Evolutionary conservation across 345 rosid species (phyloP), one percentile per base, ranked within the genome.

Genomic region (Gossypium sturtianum): DNA sequence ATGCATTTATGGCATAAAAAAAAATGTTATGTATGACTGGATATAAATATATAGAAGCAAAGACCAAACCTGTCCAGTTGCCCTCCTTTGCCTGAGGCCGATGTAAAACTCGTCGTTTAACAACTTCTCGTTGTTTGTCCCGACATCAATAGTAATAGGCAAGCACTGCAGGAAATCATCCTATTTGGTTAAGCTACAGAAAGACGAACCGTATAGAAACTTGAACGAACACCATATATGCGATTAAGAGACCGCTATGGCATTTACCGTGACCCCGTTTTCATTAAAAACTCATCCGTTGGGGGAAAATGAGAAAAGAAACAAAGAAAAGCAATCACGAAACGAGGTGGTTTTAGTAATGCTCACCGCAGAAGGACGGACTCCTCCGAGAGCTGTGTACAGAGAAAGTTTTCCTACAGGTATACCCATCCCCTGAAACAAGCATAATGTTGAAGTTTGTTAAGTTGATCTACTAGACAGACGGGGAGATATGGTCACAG

Each of bases 351-450:
- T 23, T 48, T 45, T 65, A 27, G 22, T 2, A 60, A 51, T 72
- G 38, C 93, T 86, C 85, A 93, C 98, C 4, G 98, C 97, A 5
- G 98, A 91, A 22, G 98, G 98, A 69, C 92, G 93, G 62, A 91
- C 75, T 66, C 98, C 98, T 80, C 98, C 98, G 9, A 93, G 77
- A 59, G 98, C 97, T 45, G 98, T 90, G 67, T 93, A 93, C 10
- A 93, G 86, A 76, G 97, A 78, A 73, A 93, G 93, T 80, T 93
- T 91, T 54, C 98, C 97, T 7, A 93, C 98, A 38, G 98, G 98
- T 41, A 93, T 91, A 11, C 98, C 98, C 98, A 93, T 93, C 66
- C 98, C 98, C 98, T 93, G 83, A 25, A 70, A 60, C 34, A 25
- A 27, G 51, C 12, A 67, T 64, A 48, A 66, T 43, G 52, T 27